A percentile compares a stretch with the other conserved stretches of the same genome.
phyloP scores from a whole-genome alignment of 2,329 filamentous ascomycete genomes.

The Ophiocordyceps sinensis region DNA sequence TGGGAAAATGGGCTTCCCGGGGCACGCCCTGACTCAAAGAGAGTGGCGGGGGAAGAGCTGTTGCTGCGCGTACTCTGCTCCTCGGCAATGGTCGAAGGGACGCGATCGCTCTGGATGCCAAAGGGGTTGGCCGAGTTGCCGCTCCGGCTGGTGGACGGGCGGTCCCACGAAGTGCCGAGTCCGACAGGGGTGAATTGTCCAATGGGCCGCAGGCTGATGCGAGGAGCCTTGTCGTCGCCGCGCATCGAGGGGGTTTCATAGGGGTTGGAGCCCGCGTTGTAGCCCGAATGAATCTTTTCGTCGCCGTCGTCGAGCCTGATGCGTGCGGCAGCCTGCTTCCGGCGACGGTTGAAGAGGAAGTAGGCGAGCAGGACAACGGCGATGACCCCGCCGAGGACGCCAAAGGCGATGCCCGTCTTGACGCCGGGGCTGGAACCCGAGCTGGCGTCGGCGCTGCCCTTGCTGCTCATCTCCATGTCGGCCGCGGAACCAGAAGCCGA shows the following conservation, averaged over 20 bases:
- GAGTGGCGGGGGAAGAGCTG: constrained; percentile 6
- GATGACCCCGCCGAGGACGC: constrained; percentile 56
- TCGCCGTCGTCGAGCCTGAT: constrained; percentile 35
- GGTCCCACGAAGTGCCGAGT: constrained; percentile 13
- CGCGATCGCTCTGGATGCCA: constrained; percentile 41
- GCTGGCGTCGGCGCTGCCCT: constrained; percentile 1
- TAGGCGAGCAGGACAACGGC: constrained; percentile 53
- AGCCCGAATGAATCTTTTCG: constrained; percentile 44
- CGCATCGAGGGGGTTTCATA: constrained; percentile 3
- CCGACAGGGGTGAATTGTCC: constrained; percentile 64
- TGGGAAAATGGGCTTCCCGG: too few relatives aligned
- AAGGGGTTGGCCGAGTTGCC: constrained; percentile 57
- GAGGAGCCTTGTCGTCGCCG: constrained; percentile 46
- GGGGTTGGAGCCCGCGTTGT: constrained; percentile 17
- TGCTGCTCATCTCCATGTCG: constrained; percentile 1
- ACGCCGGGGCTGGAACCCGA: constrained; percentile 20
- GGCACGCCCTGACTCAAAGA: too few relatives aligned
- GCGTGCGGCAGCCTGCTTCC: constrained; percentile 44
- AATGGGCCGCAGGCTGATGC: constrained; percentile 69
- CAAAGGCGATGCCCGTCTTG: constrained; percentile 77
- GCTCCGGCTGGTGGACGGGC: constrained; percentile 28
- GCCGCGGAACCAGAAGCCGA: constrained; percentile 4
- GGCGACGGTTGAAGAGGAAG: constrained; percentile 55
- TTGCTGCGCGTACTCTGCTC: constrained; percentile 11
- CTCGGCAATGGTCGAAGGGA: constrained; percentile 26